Conservation (phyloP, 257 asterid species). For the Capsicum rhomboideum region DNA sequence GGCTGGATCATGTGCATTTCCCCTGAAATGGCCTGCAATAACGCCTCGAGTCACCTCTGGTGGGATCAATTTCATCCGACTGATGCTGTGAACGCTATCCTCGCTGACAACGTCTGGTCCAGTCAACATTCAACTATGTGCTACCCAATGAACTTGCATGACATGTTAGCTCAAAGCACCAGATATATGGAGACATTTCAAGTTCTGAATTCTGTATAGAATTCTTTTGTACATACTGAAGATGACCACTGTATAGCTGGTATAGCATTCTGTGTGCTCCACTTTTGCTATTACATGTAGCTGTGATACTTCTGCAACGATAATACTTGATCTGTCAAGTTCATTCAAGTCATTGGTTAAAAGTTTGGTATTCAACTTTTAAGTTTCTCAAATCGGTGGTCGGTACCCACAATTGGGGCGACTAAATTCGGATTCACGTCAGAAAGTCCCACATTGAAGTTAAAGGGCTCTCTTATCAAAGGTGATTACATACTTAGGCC, state of each 20-base stretch:
- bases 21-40: constrained; percentile 74
- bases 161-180: constrained; percentile 40
- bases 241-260: neutral
- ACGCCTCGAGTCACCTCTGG: constrained; percentile 73
- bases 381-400: neutral
- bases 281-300: neutral
- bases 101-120: constrained; percentile 85
- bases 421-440: neutral
- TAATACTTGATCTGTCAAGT: neutral
- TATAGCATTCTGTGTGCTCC: neutral
- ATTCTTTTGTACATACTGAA: neutral
- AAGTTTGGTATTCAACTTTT: neutral
- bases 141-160: constrained; percentile 80
- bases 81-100: constrained; percentile 60
- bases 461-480: no score
- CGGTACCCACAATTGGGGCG: no score
- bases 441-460: no score
- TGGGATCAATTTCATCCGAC: constrained; percentile 99
- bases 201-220: neutral
- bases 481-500: no score
- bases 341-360: neutral
- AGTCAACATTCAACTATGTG: constrained; percentile 60
- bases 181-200: neutral
- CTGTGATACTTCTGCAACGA: neutral
- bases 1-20: constrained; percentile 73